Evolutionary conservation across 1,284 basidiomycete species (phyloP), one percentile per base, ranked within the genome.

Genomic region (Inonotus hispidus): DNA sequence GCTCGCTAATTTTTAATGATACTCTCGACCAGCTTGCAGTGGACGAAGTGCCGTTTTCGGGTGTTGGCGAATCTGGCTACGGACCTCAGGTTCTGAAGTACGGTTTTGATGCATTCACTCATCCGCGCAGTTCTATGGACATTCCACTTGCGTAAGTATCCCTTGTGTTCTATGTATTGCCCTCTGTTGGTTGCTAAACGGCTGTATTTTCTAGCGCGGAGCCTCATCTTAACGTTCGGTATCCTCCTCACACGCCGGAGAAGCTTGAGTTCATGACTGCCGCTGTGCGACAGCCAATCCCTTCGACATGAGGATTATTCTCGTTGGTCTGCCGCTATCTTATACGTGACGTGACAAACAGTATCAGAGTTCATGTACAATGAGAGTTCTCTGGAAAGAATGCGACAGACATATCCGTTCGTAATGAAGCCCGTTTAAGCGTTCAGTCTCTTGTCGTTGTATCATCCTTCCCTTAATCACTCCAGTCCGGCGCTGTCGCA

Each of bases 61-160:
- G 72, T n/a, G 62, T 66, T 43, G 70, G 71, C 32, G 66, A 69
- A 27, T 72, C 71, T 1, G 70, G 71, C 8, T 70, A 72, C 56
- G 72, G 72, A 10, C 61, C 61, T 10, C 66, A 71, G 35, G 64
- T 67, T 16, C 63, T 68, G 14, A 73, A 72, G 56, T 66, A 66
- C 60, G 66, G 70, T 0, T 74, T 72, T 58, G 70, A 73, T 50
- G 67, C 64, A 8, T 74, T 74, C 64, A 71, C 69, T 8, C 72
- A 74, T 52, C 35, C 58, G 2, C 66, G 73, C 13, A 58, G 67
- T 37, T 70, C 67, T 16, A 59, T 72, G 50, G 67, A 72, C 55
- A 64, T 69, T 11, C 72, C 72, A 11, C 45, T 37, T 4, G 54
- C 52, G 62, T 64, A 27, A 27, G 63, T 50, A 16, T 41, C 19